Percentiles rank a stretch among this genome's conserved stretches.
Conservation (phyloP, 371 early-diverging fungal species). For the Mucor ambiguus region DNA sequence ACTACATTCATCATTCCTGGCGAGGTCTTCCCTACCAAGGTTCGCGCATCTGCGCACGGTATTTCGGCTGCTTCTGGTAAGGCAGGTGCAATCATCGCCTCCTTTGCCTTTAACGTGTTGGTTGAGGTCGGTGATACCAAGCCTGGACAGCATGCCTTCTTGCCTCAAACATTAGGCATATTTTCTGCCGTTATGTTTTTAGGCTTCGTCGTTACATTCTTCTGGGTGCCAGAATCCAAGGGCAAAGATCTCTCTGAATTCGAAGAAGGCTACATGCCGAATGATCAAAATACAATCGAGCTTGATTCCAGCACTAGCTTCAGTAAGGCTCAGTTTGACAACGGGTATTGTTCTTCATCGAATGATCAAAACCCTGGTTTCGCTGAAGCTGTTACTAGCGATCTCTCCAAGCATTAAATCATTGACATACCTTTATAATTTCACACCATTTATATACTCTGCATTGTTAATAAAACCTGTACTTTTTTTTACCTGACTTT, state of each 20-base stretch:
- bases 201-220: constrained; percentile 61
- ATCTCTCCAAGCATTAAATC: not conserved
- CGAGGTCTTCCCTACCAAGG: constrained; percentile 87
- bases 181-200: constrained; percentile 77
- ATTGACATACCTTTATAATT: not conserved
- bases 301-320: not conserved
- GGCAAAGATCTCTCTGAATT: constrained; percentile 44
- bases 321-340: not conserved
- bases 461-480: not conserved
- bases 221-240: constrained; percentile 45
- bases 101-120: constrained; percentile 70
- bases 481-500: not conserved
- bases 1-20: constrained; percentile 87
- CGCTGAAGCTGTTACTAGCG: not conserved
- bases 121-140: constrained; percentile 55
- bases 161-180: constrained; percentile 66
- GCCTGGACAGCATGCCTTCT: constrained; percentile 55
- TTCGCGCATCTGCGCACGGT: constrained; percentile 83
- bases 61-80: constrained; percentile 88
- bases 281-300: not conserved
- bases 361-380: not conserved
- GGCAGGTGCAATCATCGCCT: constrained; percentile 79
- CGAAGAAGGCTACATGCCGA: constrained; percentile 30
- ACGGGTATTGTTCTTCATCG: not conserved
- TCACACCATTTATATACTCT: not conserved